These are phyloP conservation scores for Bipolaris oryzae DNA, from an alignment of 2,329 filamentous ascomycete species.

Conservation along the genomic window DNA sequence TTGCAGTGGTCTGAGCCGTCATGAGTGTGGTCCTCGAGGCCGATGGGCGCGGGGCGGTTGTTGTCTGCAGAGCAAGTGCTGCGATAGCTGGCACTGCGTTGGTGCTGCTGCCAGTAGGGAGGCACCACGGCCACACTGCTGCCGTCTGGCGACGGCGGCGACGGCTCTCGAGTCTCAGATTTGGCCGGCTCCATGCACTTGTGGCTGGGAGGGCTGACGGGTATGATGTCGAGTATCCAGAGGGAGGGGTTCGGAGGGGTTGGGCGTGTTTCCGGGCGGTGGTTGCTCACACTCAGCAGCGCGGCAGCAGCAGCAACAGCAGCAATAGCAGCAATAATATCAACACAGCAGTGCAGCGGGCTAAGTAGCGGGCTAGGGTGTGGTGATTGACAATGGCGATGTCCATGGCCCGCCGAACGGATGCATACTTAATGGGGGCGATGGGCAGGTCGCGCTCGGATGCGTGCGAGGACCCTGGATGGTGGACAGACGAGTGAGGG, in stretches of 20 bases:
- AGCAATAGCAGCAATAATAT: no score
- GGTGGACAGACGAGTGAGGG: neutral
- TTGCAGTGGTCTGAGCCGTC: slow-evolving; percentile 62
- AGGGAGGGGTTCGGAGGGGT: slow-evolving; percentile 18
- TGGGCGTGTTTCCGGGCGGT: slow-evolving; percentile 11
- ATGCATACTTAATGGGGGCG: no score
- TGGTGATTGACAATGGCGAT: no score
- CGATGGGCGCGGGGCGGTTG: slow-evolving; percentile 55
- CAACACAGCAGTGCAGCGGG: neutral
- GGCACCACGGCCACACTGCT: slow-evolving; percentile 49
- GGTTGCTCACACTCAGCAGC: neutral
- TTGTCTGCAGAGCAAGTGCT: slow-evolving; percentile 46
- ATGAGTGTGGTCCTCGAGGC: slow-evolving; percentile 68
- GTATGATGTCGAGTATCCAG: neutral
- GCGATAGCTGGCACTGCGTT: slow-evolving; percentile 46
- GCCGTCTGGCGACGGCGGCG: slow-evolving; percentile 33
- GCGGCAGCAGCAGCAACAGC: neutral
- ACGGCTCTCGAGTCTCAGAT: slow-evolving; percentile 36
- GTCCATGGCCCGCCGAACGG: no score
- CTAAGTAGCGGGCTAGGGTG: neutral
- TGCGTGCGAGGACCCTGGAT: neutral
- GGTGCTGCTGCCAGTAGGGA: slow-evolving; percentile 56
- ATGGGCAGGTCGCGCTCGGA: no score
- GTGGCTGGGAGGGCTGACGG: slow-evolving; percentile 24
- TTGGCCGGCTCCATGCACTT: slow-evolving; percentile 40